Conservation (phyloP, 768 basidiomycete species). For the Pisolithus sp. region DNA sequence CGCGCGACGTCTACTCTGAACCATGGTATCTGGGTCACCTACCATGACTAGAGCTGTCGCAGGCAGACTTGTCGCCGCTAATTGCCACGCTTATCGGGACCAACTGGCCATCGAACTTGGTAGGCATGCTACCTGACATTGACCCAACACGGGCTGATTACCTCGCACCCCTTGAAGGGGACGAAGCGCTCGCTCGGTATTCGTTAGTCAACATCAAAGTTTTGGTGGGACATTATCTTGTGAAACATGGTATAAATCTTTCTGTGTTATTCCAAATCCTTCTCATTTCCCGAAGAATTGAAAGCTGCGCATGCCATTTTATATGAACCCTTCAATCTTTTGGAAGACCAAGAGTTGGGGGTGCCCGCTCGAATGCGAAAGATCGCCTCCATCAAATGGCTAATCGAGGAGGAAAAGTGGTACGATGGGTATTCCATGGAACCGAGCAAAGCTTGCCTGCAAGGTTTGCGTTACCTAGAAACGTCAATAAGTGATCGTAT, state of each 20-base stretch:
- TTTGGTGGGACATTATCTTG: conserved; percentile 67
- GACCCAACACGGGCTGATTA: conserved; percentile 57
- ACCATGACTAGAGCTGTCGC: conserved; percentile 68
- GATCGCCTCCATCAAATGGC: conserved; percentile 38
- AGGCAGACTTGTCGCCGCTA: conserved; percentile 74
- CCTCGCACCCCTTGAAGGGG: conserved; percentile 40
- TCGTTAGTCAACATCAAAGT: conserved; percentile 64
- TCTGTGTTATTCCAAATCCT: not conserved
- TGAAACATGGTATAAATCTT: conserved; percentile 59
- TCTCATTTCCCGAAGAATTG: conserved; percentile 38
- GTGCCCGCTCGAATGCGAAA: conserved; percentile 29
- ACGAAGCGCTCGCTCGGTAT: conserved; percentile 44
- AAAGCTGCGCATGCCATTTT: conserved; percentile 52
- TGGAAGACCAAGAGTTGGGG: conserved; percentile 32
- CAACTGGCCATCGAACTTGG: conserved; percentile 75
- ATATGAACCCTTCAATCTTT: conserved; percentile 54
- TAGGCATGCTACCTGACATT: conserved; percentile 74
- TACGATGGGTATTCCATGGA: conserved; percentile 39
- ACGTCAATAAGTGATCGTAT: conserved; percentile 34
- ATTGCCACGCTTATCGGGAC: conserved; percentile 72
- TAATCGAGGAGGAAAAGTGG: conserved; percentile 41
- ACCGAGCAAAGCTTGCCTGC: conserved; percentile 48
- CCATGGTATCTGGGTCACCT: conserved; percentile 57
- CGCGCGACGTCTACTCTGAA: conserved; percentile 64
- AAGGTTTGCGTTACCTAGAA: conserved; percentile 72